Evolutionary conservation across 78 protist species (phyloP), one percentile per base, ranked within the genome.

Genomic region (Dictyostelium intermedium): DNA sequence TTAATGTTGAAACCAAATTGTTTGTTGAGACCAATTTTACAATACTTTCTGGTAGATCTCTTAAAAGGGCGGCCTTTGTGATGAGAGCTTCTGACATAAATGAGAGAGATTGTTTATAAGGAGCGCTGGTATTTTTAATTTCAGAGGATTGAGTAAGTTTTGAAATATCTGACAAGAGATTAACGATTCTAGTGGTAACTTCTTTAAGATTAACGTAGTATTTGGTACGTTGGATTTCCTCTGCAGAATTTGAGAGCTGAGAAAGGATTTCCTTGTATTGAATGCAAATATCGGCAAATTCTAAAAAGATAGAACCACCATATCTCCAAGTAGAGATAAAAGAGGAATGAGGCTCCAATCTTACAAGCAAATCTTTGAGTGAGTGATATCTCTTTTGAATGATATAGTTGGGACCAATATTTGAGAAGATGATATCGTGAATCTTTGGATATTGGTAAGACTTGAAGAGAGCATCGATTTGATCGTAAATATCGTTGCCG

Each of bases 351-450:
- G 86, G 81, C 56, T 80, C 72, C n/a, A 89, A 80, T 47, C 50
- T 63, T 32, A 35, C 10, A 13, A 89, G 79, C 35, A 80, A 47
- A 61, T 69, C 74, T 34, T n/a, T 41, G 18, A 89, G 43, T 1
- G 45, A 9, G n/a, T 89, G 30, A 80, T 69, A 80, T 32, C 69
- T 77, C 39, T 47, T 39, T 70, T 83, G 77, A 35, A 89, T 89
- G 35, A 89, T 70, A 70, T 43, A 27, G 7, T 80, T 89, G 66
- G 94, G 94, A 50, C 94, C 94, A 69, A 89, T 25, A n/a, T n/a
- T 30, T 11, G 66, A 25, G 25, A 80, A 34, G 35, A 89, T 70
- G 27, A 89, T 43, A 34, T 89, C 63, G 25, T 89, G 94, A 45
- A 69, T 69, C 39, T 32, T 16, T 20, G 94, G 72, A 9, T 69